Percentiles rank a stretch among this genome's conserved stretches.
phyloP scores from a whole-genome alignment of 73 alveolate species.

The Symbiodinium natans region DNA sequence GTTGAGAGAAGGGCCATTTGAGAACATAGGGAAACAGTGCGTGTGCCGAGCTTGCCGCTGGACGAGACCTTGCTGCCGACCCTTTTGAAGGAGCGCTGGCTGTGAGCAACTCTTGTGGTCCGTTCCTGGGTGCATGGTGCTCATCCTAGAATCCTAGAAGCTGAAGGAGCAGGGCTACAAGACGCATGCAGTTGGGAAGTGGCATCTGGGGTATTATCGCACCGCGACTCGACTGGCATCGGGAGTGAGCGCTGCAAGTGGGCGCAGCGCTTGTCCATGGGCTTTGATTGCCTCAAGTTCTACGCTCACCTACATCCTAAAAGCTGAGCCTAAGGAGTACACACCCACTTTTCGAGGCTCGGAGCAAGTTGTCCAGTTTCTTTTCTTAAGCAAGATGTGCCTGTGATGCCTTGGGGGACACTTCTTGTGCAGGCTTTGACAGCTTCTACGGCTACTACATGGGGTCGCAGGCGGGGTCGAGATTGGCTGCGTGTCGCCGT shows the following conservation, averaged over 20 bases:
- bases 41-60: background rate
- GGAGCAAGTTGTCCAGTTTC: too few relatives aligned
- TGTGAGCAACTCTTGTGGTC: too few relatives aligned
- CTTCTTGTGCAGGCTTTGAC: conserved; percentile 35
- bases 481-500: background rate
- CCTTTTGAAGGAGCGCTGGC: background rate
- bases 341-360: conserved; percentile 63
- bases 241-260: background rate
- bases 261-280: background rate
- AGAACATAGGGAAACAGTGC: too few relatives aligned
- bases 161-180: conserved; percentile 35
- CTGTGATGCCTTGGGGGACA: too few relatives aligned
- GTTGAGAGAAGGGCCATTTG: too few relatives aligned
- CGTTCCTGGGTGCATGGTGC: too few relatives aligned
- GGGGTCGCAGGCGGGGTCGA: conserved; percentile 8
- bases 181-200: conserved; percentile 61
- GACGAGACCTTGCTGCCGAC: background rate
- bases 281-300: background rate
- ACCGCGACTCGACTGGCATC: background rate
- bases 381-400: too few relatives aligned
- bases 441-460: conserved; percentile 43
- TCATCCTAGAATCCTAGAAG: too few relatives aligned
- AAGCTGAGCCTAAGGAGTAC: conserved; percentile 55
- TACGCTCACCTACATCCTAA: too few relatives aligned
- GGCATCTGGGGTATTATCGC: conserved; percentile 57